Base-by-base conservation (phyloP, 352 stramenopile species). In the Halophytophthora batemanensis region DNA sequence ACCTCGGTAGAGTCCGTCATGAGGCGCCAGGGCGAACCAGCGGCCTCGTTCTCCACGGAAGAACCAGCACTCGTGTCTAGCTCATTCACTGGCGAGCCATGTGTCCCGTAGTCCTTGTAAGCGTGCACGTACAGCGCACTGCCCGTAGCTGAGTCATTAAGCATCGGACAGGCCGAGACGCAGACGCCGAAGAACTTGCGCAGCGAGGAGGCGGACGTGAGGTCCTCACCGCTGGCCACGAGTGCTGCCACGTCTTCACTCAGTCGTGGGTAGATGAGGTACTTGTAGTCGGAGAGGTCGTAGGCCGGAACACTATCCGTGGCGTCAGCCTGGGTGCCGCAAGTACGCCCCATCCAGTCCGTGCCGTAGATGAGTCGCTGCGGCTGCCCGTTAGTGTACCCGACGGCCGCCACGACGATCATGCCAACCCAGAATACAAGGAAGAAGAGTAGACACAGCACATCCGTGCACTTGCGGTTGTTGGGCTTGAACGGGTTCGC, bases 401-500 rank as follows among this genome's bases (percentile, higher is more conserved):
- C 78, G 21, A 90, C 58, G 1, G 58, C 69, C 0, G 76, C 76
- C 50, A 92, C 86, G 56, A 81, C 58, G 55, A 89, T 69, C 78
- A 88, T 89, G 22, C 70, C 65, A 36, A 76, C 50, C 71, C 70
- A 82, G 56, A 81, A 82, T 17, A 66, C 45, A 19, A 76, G 36
- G 51, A 85, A 86, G 55, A 86, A 66, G 31, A 88, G n/a, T 39
- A 81, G 45, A 29, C 64, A 91, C 13, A 93, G 47, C 12, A 88
- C 14, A 47, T 93, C 82, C 2, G 76, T 90, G 68, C 82, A 93
- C 44, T 82, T 87, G 33, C 82, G 79, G 46, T 89, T 85, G 52
- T 72, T 61, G 4, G 67, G 64, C 50, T 86, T 86, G 66, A 91
- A 88, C 37, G 78, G 77, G 49, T 86, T 87, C 5, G 34, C 7